Base-by-base conservation (phyloP, 2,329 filamentous ascomycete species). In the Camillea tinctor region DNA sequence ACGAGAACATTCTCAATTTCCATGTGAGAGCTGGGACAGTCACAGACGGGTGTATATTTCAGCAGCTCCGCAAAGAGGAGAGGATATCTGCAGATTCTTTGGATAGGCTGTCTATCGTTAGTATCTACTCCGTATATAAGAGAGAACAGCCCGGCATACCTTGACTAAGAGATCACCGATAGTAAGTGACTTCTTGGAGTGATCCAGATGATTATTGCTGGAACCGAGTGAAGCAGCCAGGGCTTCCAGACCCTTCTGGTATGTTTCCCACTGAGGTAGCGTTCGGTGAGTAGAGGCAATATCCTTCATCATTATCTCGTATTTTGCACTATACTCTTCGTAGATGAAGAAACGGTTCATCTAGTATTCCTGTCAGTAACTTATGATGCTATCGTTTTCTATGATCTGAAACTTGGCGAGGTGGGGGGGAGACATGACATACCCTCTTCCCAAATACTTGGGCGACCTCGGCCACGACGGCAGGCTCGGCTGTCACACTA, bases 111-210 rank as follows among this genome's bases (percentile, higher is more conserved):
- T 19, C 48, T 48, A 15, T 17, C 36, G 56, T 58, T 66, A 63
- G 63, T 50, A 21, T 50, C n/a, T 26, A n/a, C 54, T 36, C 24
- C 54, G 3, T 44, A n/a, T 30, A 36, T 19, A 3, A 8, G n/a
- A 19, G 24, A 54, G 40, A 7, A 24, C 15, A 30, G 36, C 74
- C 65, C 13, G 26, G 2, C 26, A 30, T 68, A 92, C 93, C 85
- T 98, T 98, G 66, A 97, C 93, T 58, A 98, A 81, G 4, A 98
- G 81, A 75, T 98, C 95, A 54, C 88, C 86, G 64, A 97, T 85
- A 1, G 90, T 93, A 65, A 96, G 78, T 2, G 92, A 90, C 71
- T 92, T 96, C 69, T 85, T 91, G 26, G 83, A 81, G 58, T 86
- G 82, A 17, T 85, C 81, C 30, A 82, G 80, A 56, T 85, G 82